phyloP scores from a whole-genome alignment of 2,329 filamentous ascomycete species.

The Elsinoe perseae region DNA sequence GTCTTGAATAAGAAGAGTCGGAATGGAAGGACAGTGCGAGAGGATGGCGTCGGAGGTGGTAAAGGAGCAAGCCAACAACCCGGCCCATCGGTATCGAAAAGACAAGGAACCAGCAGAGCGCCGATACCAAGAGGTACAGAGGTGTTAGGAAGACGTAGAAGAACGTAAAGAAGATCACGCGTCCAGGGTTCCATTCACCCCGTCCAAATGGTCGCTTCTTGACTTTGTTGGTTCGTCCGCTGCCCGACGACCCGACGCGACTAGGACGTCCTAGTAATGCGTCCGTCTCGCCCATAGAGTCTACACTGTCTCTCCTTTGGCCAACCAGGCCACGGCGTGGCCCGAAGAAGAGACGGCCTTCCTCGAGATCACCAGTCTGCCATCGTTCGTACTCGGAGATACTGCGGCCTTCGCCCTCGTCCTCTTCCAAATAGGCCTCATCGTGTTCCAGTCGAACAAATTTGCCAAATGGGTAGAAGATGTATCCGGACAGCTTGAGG shows the following conservation, averaged over 20 bases:
- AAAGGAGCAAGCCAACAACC: slow-evolving; percentile 78
- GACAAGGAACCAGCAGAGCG: slow-evolving; percentile 89
- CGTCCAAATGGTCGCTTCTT: slow-evolving; percentile 90
- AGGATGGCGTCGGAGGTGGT: slow-evolving; percentile 86
- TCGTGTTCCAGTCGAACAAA: slow-evolving; percentile 91
- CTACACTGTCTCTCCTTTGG: slow-evolving; percentile 77
- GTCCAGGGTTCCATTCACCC: slow-evolving; percentile 89
- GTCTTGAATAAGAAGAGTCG: slow-evolving; percentile 66
- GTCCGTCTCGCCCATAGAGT: slow-evolving; percentile 82
- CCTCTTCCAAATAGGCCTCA: slow-evolving; percentile 88
- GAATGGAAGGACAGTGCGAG: slow-evolving; percentile 89
- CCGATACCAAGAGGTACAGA: slow-evolving; percentile 74
- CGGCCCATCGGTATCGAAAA: slow-evolving; percentile 99
- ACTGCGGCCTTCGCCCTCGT: slow-evolving; percentile 89
- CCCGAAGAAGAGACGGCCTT: slow-evolving; percentile 92
- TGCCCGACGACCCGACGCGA: slow-evolving; percentile 30
- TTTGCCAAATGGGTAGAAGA: slow-evolving; percentile 95
- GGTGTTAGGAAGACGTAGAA: slow-evolving; percentile 92
- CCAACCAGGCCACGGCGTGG: slow-evolving; percentile 77
- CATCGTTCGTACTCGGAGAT: slow-evolving; percentile 99
- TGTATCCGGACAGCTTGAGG: slow-evolving; percentile 73
- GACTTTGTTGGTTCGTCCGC: slow-evolving; percentile 27
- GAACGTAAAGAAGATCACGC: slow-evolving; percentile 91
- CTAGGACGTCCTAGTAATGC: slow-evolving; percentile 68
- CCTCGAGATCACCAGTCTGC: slow-evolving; percentile 95